These are phyloP conservation scores for Phascolomyces articulosus DNA, from an alignment of 371 early-diverging fungal species.

Conservation along the genomic window DNA sequence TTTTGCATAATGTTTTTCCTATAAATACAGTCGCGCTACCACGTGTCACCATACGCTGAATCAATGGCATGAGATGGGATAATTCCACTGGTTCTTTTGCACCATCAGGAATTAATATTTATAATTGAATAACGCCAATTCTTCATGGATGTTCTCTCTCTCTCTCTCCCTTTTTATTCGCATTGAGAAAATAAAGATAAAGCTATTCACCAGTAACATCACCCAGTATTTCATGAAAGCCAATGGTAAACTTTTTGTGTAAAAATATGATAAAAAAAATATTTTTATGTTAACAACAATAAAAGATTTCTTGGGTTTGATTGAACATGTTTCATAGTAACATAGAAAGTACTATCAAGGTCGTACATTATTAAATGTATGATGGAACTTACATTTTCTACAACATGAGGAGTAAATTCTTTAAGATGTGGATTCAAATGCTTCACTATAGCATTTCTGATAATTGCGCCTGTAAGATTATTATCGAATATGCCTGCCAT, in stretches of 20 bases:
- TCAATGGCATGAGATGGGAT: conserved; percentile 14
- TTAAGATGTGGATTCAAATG: conserved; percentile 10
- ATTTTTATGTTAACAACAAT: too few species aligned
- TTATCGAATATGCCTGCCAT: too few species aligned
- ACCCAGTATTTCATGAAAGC: neutral
- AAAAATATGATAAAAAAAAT: too few species aligned
- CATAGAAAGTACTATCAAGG: too few species aligned
- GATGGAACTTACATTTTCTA: conserved; percentile 10
- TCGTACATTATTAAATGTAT: too few species aligned
- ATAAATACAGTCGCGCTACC: conserved; percentile 26
- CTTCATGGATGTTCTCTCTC: too few species aligned
- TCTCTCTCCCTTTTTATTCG: too few species aligned
- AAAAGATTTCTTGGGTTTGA: too few species aligned
- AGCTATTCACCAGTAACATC: neutral
- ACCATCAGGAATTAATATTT: conserved; percentile 9
- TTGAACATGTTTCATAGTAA: too few species aligned
- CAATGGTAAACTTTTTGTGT: neutral
- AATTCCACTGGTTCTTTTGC: conserved; percentile 12
- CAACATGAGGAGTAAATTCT: conserved; percentile 10
- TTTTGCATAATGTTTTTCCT: conserved; percentile 15
- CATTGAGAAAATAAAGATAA: neutral
- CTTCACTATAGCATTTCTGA: conserved; percentile 3
- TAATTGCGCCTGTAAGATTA: neutral
- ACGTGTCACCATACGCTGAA: conserved; percentile 20
- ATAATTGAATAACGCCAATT: conserved; percentile 11